These are phyloP conservation scores for Fagopyrum homotropicum DNA, from an alignment of 148 eudicot genomes.

Conservation along the genomic window DNA sequence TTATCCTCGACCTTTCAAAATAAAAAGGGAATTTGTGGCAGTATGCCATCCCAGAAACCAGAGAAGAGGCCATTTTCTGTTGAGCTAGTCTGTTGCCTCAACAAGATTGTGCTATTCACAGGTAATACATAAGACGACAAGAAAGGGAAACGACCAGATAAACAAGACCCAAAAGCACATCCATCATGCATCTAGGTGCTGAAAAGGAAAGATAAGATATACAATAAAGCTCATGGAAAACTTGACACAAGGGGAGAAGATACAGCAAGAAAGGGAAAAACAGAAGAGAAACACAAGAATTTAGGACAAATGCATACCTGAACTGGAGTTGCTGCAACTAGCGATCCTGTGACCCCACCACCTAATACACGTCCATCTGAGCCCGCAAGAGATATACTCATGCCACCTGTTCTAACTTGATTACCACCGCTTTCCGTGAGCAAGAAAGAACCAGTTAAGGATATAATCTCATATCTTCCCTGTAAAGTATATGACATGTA, in stretches of 20 bases:
- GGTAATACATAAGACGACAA: background rate
- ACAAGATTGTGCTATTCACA: background rate
- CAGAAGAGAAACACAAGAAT: background rate
- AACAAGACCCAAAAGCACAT: conserved; percentile 2
- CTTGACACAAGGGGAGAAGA: background rate
- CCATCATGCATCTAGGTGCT: conserved; percentile 6
- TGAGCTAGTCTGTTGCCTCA: background rate
- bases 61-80: background rate
- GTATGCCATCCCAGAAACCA: background rate
- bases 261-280: background rate
- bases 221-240: background rate
- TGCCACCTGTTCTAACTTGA: conserved; percentile 56
- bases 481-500: background rate
- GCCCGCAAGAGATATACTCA: conserved; percentile 74
- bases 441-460: conserved; percentile 18
- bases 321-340: conserved; percentile 71
- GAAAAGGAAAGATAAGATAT: background rate
- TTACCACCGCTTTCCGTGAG: conserved; percentile 33
- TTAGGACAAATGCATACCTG: conserved; percentile 34
- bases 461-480: conserved; percentile 19
- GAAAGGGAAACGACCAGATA: background rate
- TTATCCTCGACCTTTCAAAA: background rate
- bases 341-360: conserved; percentile 72
- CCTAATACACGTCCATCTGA: conserved; percentile 86
- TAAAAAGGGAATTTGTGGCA: background rate